Base-by-base conservation (phyloP, 164 flowering plant genomes). In the Umbilicus rupestris region DNA sequence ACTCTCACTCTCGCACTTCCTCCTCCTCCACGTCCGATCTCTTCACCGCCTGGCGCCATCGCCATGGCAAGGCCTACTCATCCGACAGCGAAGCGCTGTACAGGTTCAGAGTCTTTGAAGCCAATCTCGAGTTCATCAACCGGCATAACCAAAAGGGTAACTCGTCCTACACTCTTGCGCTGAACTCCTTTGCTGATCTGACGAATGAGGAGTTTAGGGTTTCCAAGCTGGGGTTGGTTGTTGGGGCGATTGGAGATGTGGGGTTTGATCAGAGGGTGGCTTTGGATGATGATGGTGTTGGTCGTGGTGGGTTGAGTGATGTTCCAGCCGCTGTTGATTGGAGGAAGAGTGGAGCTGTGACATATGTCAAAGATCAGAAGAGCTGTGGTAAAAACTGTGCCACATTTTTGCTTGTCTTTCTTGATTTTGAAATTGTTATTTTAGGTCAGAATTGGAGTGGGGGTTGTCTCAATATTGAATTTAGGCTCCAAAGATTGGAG, bases 181-280 rank as follows among this genome's bases (percentile, higher is more conserved):
- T 90, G 63, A 94, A 94, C 68, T 81, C 78, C 63, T 94, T 83
- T 69, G 91, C 98, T 64, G 98, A 94, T 76, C 85, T 94, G 57
- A 86, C 93, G 59, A 84, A 80, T 74, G 84, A 85, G 35, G 97
- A 94, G 75, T 94, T 94, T 79, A 86, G 75, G 80, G 67, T 82
- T 33, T 70, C 84, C 44, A 78, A 80, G 14, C 71, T 94, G 62
- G 98, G 97, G 33, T 75, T 89, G 52, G 65, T 82, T 24, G 68
- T 71, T 26, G 68, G 68, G 0, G 5, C 33, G 1, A 22, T 50
- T 12, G 67, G 37, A 15, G 2, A 16, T 1, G 22, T 62, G 11
- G 70, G 33, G 10, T 65, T 58, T 47, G 66, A 45, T 52, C 62
- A n/a, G 10, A 42, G 35, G 59, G 45, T 37, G n/a, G 73, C 20